phyloP scores from a whole-genome alignment of 129 eudicot species.

The Dittrichia graveolens region DNA sequence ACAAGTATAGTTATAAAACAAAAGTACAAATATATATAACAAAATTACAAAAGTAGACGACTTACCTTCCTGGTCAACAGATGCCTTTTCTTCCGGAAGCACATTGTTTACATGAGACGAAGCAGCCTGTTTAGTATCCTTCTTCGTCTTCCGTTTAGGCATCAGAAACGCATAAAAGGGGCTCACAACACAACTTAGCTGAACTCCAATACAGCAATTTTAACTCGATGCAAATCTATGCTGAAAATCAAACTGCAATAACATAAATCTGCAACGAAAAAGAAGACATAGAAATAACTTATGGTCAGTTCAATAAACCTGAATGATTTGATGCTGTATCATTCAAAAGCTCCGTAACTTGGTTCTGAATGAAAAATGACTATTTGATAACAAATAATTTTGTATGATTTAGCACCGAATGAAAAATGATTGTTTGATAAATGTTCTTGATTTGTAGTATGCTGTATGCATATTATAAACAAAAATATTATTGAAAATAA shows the following conservation, averaged over 20 bases:
- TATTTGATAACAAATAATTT: too few species aligned
- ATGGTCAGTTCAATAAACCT: too few species aligned
- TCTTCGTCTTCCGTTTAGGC: conserved; percentile 50
- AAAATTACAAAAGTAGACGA: neutral
- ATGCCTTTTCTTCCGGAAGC: conserved; percentile 35
- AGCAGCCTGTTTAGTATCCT: conserved; percentile 28
- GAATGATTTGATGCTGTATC: too few species aligned
- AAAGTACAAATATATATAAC: neutral
- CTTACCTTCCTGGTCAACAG: conserved; percentile 51
- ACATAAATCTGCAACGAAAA: neutral
- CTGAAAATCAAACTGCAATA: neutral
- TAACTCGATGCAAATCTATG: too few species aligned
- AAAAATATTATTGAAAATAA: too few species aligned
- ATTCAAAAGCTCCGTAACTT: too few species aligned
- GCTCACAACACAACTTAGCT: conserved; percentile 24
- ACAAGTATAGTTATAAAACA: neutral
- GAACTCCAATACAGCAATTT: conserved; percentile 2
- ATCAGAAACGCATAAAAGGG: conserved; percentile 32
- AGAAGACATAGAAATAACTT: too few species aligned
- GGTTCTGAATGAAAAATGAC: too few species aligned
- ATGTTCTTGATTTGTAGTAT: too few species aligned
- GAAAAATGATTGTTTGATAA: neutral
- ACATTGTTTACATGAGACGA: conserved; percentile 38
- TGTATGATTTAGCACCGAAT: neutral
- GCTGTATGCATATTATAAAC: neutral